phyloP scores from a whole-genome alignment of 1,139 yeast species.

The Yamadazyma membranifaciens region DNA sequence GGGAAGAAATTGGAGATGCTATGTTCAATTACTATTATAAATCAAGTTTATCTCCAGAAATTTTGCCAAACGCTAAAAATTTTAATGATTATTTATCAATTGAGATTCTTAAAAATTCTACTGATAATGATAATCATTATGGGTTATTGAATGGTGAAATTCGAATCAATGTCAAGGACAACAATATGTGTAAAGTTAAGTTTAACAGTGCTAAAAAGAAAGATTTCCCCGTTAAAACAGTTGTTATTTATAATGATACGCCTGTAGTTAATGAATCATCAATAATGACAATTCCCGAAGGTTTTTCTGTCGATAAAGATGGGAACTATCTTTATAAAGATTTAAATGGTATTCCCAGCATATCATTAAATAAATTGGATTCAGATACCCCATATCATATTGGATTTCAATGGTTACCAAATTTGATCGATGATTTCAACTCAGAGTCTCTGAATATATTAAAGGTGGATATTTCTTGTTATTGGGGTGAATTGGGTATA shows the following conservation, averaged over 20 bases:
- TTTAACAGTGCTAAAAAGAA: constrained; percentile 38
- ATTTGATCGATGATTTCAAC: constrained; percentile 46
- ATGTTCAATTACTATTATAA: constrained; percentile 52
- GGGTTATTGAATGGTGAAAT: constrained; percentile 69
- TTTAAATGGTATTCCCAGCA: constrained; percentile 58
- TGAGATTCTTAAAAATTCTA: constrained; percentile 49
- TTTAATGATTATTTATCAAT: constrained; percentile 47
- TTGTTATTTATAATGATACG: constrained; percentile 44
- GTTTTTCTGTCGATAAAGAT: constrained; percentile 46
- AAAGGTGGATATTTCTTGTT: constrained; percentile 61
- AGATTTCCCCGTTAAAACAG: constrained; percentile 57
- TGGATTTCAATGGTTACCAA: constrained; percentile 79
- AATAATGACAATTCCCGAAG: constrained; percentile 39
- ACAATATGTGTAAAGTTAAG: constrained; percentile 59
- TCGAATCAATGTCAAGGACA: constrained; percentile 55
- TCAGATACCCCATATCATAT: constrained; percentile 60
- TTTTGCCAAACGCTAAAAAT: constrained; percentile 38
- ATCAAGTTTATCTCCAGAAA: constrained; percentile 50
- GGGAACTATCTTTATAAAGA: constrained; percentile 56
- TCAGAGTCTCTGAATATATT: constrained; percentile 36
- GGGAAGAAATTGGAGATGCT: constrained; percentile 42
- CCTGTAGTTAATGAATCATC: constrained; percentile 10
- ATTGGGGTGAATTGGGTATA: constrained; percentile 64
- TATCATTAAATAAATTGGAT: constrained; percentile 62
- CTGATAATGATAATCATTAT: constrained; percentile 50